Conservation (phyloP, 352 stramenopile genomes). For the Globisporangium abappressorium region DNA sequence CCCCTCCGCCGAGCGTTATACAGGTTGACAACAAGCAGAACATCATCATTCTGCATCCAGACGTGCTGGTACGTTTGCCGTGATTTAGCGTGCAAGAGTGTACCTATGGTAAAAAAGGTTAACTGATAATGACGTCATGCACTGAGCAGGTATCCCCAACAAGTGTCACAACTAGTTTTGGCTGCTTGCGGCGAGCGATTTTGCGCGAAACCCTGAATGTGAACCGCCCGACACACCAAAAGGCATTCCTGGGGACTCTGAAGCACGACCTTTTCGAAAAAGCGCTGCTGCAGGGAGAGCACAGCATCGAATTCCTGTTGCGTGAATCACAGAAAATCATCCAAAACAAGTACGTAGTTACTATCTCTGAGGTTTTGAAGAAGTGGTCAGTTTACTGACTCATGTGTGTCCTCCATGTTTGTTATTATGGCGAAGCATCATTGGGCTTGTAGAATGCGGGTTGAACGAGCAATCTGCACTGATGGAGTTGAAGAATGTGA, state of each 20-base stretch:
- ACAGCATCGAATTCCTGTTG: constrained; percentile 31
- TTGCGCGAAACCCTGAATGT: constrained; percentile 68
- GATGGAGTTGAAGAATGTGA: constrained; percentile 52
- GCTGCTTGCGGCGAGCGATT: constrained; percentile 64
- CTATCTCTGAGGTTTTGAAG: neutral
- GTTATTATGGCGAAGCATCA: constrained; percentile 31
- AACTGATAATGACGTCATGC: neutral
- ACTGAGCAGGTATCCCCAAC: constrained; percentile 67
- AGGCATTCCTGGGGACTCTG: constrained; percentile 69
- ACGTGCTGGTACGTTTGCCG: constrained; percentile 54
- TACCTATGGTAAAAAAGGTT: neutral
- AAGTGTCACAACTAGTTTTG: constrained; percentile 73
- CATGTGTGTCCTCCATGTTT: constrained; percentile 9
- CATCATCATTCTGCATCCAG: constrained; percentile 66
- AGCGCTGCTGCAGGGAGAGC: constrained; percentile 37
- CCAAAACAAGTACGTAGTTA: constrained; percentile 45
- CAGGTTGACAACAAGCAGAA: constrained; percentile 54
- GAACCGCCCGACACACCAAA: constrained; percentile 46
- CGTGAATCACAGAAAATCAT: constrained; percentile 50
- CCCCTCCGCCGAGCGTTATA: constrained; percentile 18
- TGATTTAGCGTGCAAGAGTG: neutral
- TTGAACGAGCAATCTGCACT: constrained; percentile 57
- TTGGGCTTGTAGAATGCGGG: constrained; percentile 65
- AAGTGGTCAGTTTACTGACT: neutral
- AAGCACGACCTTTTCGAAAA: constrained; percentile 85